These are phyloP conservation scores for Paraphaeosphaeria minitans DNA, from an alignment of 2,329 filamentous ascomycete genomes.

Conservation along the genomic window DNA sequence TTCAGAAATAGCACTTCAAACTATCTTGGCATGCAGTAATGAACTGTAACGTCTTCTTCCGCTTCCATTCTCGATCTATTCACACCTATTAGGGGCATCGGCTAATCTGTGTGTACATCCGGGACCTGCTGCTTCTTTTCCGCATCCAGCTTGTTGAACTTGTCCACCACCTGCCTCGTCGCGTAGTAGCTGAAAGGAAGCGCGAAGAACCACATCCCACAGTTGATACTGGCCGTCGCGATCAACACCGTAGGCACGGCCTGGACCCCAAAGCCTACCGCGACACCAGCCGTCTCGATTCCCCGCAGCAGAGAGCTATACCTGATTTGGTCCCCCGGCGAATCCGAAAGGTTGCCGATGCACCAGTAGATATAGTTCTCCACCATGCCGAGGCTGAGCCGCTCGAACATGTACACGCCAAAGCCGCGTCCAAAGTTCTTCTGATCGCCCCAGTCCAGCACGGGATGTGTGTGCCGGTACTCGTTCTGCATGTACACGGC, in stretches of 20 bases:
- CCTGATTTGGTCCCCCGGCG: constrained; percentile 52
- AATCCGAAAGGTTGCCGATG: constrained; percentile 53
- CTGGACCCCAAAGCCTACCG: constrained; percentile 53
- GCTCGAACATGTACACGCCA: constrained; percentile 51
- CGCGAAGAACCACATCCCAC: constrained; percentile 50
- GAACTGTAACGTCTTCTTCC: too few species aligned
- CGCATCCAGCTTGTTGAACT: constrained; percentile 41
- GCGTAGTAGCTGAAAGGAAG: constrained; percentile 54
- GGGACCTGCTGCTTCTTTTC: constrained; percentile 4
- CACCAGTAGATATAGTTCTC: constrained; percentile 57
- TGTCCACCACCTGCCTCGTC: constrained; percentile 49
- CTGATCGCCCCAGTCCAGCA: constrained; percentile 53
- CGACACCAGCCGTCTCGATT: constrained; percentile 51
- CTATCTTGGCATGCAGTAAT: too few species aligned
- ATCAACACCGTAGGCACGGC: constrained; percentile 52
- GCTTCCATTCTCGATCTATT: too few species aligned
- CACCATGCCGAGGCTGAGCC: constrained; percentile 48
- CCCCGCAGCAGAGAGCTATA: constrained; percentile 53
- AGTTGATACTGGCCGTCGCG: constrained; percentile 52
- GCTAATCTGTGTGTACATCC: too few species aligned
- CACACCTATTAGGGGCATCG: too few species aligned
- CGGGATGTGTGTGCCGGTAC: constrained; percentile 50
- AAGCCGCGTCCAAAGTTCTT: constrained; percentile 50
- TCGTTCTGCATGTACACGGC: constrained; percentile 55
- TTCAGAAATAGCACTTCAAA: too few species aligned